Conservation (phyloP, 805 yeast species). For the Candida anglica region DNA sequence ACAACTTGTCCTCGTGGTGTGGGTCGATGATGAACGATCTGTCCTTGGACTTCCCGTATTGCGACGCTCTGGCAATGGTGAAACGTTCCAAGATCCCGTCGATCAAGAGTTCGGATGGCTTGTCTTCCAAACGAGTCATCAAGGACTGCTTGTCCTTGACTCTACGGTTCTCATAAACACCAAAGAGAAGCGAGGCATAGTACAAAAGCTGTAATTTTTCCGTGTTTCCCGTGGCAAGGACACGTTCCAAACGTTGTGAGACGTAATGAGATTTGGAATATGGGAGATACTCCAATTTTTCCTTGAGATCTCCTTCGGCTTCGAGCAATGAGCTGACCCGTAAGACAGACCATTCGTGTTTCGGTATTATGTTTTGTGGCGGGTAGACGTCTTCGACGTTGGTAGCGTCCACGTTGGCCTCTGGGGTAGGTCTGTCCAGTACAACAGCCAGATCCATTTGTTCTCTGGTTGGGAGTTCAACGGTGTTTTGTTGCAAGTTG, state of each 20-base stretch:
- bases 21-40: slow-evolving; percentile 83
- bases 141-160: slow-evolving; percentile 55
- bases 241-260: slow-evolving; percentile 39
- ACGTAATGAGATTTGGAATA: slow-evolving; percentile 55
- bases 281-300: slow-evolving; percentile 60
- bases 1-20: slow-evolving; percentile 76
- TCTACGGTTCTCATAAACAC: slow-evolving; percentile 73
- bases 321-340: slow-evolving; percentile 64
- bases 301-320: slow-evolving; percentile 35
- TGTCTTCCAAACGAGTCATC: slow-evolving; percentile 51
- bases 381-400: slow-evolving; percentile 82
- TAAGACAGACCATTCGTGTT: slow-evolving; percentile 57
- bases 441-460: slow-evolving; percentile 55
- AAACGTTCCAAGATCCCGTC: slow-evolving; percentile 72
- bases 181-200: slow-evolving; percentile 75
- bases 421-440: slow-evolving; percentile 80
- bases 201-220: slow-evolving; percentile 67
- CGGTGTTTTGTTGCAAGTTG: slow-evolving; percentile 66
- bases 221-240: slow-evolving; percentile 41
- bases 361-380: slow-evolving; percentile 63
- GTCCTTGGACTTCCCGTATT: slow-evolving; percentile 70
- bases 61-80: slow-evolving; percentile 60
- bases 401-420: slow-evolving; percentile 72
- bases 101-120: slow-evolving; percentile 68
- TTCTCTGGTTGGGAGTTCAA: slow-evolving; percentile 66